A percentile compares a stretch with the other conserved stretches of the same genome.
Conservation (phyloP, 2,329 filamentous ascomycete species). For the Fusarium chaquense region DNA sequence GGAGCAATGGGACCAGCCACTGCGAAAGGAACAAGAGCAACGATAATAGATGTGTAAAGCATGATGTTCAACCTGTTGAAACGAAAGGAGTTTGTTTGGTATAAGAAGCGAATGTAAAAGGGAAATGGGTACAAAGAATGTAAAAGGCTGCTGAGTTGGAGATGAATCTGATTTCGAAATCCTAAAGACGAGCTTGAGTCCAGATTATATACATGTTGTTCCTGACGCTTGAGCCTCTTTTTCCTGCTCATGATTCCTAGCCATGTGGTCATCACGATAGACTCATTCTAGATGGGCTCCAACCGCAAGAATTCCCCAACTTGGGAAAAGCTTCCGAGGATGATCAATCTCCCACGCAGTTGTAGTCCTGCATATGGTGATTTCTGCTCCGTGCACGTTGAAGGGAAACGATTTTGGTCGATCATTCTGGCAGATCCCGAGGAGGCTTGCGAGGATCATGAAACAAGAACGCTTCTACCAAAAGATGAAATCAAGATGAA, state of each 20-base stretch:
- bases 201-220: conserved; percentile 18
- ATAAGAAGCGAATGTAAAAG: conserved; percentile 12
- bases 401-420: background rate
- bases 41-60: conserved; percentile 39
- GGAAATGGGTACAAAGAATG: conserved; percentile 18
- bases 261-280: conserved; percentile 10
- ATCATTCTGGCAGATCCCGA: conserved; percentile 13
- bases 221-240: conserved; percentile 26
- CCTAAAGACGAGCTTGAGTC: background rate
- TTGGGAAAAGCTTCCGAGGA: conserved; percentile 31
- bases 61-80: conserved; percentile 26
- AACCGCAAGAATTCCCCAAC: conserved; percentile 37
- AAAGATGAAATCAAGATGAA: conserved; percentile 19
- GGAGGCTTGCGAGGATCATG: conserved; percentile 18
- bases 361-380: conserved; percentile 20
- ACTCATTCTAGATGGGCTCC: conserved; percentile 11
- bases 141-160: conserved; percentile 31
- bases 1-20: conserved; percentile 40
- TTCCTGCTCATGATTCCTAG: background rate
- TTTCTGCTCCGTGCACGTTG: background rate
- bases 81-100: conserved; percentile 8
- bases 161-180: conserved; percentile 17
- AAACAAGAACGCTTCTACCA: conserved; percentile 27
- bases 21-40: conserved; percentile 41
- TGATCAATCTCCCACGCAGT: conserved; percentile 23